A percentile compares a stretch with the other conserved stretches of the same genome.
phyloP scores from a whole-genome alignment of 2,329 filamentous ascomycete species.

The Rugonectria rugulosa region DNA sequence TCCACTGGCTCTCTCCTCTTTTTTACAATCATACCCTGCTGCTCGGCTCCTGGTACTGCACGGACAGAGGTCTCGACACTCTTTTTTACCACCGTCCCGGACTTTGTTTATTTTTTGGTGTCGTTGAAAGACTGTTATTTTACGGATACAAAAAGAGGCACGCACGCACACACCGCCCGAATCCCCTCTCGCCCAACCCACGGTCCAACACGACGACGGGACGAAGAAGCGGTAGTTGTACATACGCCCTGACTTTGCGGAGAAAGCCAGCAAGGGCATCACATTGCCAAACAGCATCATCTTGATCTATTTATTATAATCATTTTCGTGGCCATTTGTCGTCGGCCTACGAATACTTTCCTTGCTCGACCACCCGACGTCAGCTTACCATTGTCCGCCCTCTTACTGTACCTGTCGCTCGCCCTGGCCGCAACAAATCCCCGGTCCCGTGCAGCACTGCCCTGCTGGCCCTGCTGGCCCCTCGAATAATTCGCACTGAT shows the following conservation, averaged over 20 bases:
- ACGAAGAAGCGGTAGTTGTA: background rate
- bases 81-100: constrained; percentile 1
- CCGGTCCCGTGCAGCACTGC: constrained; percentile 10
- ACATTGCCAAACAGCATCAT: background rate
- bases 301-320: too few relatives aligned
- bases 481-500: constrained; percentile 7
- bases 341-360: too few relatives aligned
- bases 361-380: background rate
- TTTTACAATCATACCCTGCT: constrained; percentile 4
- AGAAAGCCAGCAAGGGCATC: too few relatives aligned
- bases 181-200: background rate
- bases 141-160: constrained; percentile 15
- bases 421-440: too few relatives aligned
- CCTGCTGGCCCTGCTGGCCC: too few relatives aligned
- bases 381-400: constrained; percentile 5
- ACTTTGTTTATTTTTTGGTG: too few relatives aligned
- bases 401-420: too few relatives aligned
- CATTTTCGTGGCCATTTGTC: too few relatives aligned
- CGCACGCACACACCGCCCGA: background rate
- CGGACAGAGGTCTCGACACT: too few relatives aligned
- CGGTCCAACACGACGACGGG: background rate
- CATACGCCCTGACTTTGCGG: background rate
- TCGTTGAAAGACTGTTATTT: too few relatives aligned
- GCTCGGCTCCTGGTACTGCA: constrained; percentile 10
- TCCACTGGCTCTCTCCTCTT: background rate